Conservation (phyloP, 768 basidiomycete genomes). For the Flagelloscypha sp. region DNA sequence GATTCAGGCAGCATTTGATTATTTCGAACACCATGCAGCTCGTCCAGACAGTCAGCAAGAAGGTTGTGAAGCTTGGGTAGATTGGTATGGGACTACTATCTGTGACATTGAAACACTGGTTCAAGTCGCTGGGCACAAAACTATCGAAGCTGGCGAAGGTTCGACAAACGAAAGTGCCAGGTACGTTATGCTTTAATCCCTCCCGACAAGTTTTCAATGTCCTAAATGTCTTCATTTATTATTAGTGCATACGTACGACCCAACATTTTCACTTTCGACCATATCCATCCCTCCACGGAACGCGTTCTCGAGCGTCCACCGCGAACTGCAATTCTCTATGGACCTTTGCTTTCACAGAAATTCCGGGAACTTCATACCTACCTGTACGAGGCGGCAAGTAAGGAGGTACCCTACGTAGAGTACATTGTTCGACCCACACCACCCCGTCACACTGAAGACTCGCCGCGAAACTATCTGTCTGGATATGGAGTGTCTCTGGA, state of each 20-base stretch:
- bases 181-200: slow-evolving; percentile 21
- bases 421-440: slow-evolving; percentile 73
- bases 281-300: slow-evolving; percentile 49
- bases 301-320: slow-evolving; percentile 37
- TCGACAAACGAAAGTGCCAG: slow-evolving; percentile 21
- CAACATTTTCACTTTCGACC: slow-evolving; percentile 67
- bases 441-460: slow-evolving; percentile 18
- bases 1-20: slow-evolving; percentile 76
- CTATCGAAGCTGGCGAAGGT: too few species aligned
- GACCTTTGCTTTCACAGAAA: slow-evolving; percentile 50
- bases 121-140: slow-evolving; percentile 42
- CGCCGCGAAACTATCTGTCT: slow-evolving; percentile 44
- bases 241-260: slow-evolving; percentile 31
- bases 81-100: slow-evolving; percentile 70
- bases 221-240: background rate
- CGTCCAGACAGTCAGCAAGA: slow-evolving; percentile 14
- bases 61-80: slow-evolving; percentile 67
- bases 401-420: slow-evolving; percentile 42
- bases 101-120: slow-evolving; percentile 59
- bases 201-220: background rate
- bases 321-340: slow-evolving; percentile 74
- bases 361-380: slow-evolving; percentile 66
- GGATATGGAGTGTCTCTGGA: slow-evolving; percentile 92
- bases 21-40: slow-evolving; percentile 40
- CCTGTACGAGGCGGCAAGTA: slow-evolving; percentile 43